A percentile compares a stretch with the other conserved stretches of the same genome.
Evolutionary conservation across 805 yeast genomes (phyloP).

Genomic region (Myxozyma geophila): DNA sequence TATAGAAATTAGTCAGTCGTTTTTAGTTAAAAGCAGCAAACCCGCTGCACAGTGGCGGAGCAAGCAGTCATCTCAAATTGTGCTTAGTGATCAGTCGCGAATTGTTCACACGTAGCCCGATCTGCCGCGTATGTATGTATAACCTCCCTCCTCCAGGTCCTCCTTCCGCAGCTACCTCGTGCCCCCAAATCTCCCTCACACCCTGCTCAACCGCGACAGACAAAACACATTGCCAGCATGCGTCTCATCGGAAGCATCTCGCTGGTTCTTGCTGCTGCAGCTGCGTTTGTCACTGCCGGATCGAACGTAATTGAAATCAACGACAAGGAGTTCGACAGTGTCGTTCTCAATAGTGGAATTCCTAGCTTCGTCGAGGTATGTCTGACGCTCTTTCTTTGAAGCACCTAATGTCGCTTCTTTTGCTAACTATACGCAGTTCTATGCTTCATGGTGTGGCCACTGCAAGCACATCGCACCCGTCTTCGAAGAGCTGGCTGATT

Average conservation of each 20-base stretch:
- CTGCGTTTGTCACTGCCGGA: constrained; percentile 20
- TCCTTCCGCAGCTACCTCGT: no score
- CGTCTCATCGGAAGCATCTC: constrained; percentile 4
- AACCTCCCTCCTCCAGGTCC: no score
- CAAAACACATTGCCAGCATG: neutral
- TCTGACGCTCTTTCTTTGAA: neutral
- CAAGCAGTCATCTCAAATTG: no score
- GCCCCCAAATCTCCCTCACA: no score
- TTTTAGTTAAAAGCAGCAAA: neutral
- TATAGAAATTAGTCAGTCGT: neutral
- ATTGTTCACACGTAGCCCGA: no score
- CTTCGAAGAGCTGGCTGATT: constrained; percentile 65
- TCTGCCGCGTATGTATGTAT: no score
- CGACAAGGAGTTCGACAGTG: constrained; percentile 56
- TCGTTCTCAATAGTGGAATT: constrained; percentile 57
- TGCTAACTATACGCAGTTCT: constrained; percentile 50
- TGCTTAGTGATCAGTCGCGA: neutral
- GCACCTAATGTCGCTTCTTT: neutral
- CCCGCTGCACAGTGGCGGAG: neutral
- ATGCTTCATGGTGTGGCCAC: constrained; percentile 80
- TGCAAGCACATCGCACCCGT: constrained; percentile 75
- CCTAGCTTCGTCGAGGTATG: constrained; percentile 57
- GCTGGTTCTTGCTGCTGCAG: constrained; percentile 9
- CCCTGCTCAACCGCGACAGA: no score
- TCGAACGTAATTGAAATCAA: constrained; percentile 49